Percentiles rank a stretch among this genome's conserved stretches.
These are phyloP conservation scores for Avena atlantica DNA, from an alignment of 176 grass and related monocot species.

Conservation along the genomic window DNA sequence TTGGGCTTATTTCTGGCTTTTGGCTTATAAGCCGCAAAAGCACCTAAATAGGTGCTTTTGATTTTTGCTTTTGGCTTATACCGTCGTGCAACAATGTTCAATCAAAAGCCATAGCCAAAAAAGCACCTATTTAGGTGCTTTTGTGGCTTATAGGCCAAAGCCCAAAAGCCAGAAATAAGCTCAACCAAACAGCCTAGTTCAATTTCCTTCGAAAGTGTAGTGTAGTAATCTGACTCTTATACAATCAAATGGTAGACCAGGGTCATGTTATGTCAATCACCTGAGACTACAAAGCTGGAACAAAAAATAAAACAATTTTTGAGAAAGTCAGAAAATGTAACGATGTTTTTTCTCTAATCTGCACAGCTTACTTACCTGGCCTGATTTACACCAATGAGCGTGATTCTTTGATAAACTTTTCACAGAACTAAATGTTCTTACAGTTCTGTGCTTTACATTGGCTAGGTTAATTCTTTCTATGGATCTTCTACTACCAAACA, in stretches of 20 bases:
- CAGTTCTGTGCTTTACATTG: not conserved
- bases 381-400: not conserved
- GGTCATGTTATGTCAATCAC: not conserved
- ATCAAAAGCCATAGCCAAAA: too few relatives aligned
- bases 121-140: too few relatives aligned
- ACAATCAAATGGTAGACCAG: not conserved
- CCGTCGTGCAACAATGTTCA: too few relatives aligned
- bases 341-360: not conserved
- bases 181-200: not conserved
- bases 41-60: too few relatives aligned
- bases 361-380: not conserved
- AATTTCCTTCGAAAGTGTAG: not conserved
- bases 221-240: slow-evolving; percentile 9
- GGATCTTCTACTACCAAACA: slow-evolving; percentile 16
- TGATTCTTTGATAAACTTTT: not conserved
- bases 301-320: not conserved
- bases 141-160: too few relatives aligned
- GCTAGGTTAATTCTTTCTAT: not conserved
- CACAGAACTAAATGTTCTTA: slow-evolving; percentile 7
- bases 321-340: not conserved
- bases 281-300: slow-evolving; percentile 1
- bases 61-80: too few relatives aligned
- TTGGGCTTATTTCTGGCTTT: too few relatives aligned
- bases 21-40: too few relatives aligned
- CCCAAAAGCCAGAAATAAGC: too few relatives aligned